Percentiles rank a stretch among this genome's conserved stretches.
Evolutionary conservation across 495 filamentous ascomycete species (phyloP).

Genomic region (Aspergillus baeticus): DNA sequence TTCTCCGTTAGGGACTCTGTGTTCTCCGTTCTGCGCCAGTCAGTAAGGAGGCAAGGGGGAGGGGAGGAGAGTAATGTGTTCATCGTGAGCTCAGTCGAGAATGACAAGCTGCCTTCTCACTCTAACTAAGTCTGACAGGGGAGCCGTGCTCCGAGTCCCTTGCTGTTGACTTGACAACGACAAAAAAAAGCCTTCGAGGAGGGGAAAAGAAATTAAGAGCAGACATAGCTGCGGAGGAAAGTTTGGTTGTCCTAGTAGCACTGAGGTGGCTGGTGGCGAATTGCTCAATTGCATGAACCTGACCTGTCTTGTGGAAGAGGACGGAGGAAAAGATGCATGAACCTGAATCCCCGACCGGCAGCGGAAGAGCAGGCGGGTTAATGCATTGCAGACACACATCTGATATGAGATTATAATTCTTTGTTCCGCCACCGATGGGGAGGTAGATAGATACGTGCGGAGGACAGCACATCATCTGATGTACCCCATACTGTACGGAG

Average conservation of each 20-base stretch:
- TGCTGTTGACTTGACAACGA: constrained; percentile 8
- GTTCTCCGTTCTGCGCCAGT: background rate
- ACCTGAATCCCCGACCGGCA: too few species aligned
- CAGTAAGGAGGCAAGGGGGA: background rate
- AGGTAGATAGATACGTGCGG: too few species aligned
- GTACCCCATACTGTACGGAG: background rate
- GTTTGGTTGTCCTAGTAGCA: background rate
- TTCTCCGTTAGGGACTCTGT: background rate
- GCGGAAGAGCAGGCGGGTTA: too few species aligned
- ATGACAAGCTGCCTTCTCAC: too few species aligned
- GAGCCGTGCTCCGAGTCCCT: background rate
- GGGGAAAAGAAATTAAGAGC: background rate
- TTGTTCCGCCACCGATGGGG: too few species aligned
- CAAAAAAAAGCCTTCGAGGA: background rate
- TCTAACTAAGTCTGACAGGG: too few species aligned
- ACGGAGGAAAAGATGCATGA: background rate
- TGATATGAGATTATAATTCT: too few species aligned
- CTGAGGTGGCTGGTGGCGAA: background rate
- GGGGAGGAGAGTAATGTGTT: too few species aligned
- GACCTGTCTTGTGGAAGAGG: background rate
- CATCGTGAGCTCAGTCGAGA: background rate
- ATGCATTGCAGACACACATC: too few species aligned
- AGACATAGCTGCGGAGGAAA: background rate
- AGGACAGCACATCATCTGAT: background rate
- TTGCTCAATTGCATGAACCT: background rate